Conservation (phyloP, 148 eudicot genomes). For the Vaccinium macrocarpon region DNA sequence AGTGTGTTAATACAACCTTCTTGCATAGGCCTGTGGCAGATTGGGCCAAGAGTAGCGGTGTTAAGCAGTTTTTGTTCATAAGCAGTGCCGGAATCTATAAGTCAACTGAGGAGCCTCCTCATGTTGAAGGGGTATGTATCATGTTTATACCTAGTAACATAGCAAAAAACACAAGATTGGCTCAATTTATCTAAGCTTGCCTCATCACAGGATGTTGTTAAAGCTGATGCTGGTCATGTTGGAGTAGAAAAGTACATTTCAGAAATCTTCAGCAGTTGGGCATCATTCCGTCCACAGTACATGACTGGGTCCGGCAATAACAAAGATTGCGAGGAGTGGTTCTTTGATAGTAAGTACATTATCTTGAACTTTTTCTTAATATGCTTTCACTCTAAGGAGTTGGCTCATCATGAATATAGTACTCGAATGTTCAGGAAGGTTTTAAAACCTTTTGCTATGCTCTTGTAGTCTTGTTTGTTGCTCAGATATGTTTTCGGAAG, state of each 20-base stretch:
- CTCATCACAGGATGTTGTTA: constrained; percentile 64
- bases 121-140: constrained; percentile 80
- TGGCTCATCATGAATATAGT: background rate
- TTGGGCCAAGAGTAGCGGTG: constrained; percentile 87
- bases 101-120: constrained; percentile 91
- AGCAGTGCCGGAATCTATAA: constrained; percentile 98
- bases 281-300: constrained; percentile 84
- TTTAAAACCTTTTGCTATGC: background rate
- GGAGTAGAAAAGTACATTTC: constrained; percentile 76
- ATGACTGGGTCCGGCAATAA: constrained; percentile 97
- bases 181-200: background rate
- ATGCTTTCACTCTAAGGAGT: background rate
- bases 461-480: no score
- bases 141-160: background rate
- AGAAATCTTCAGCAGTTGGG: constrained; percentile 61
- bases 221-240: constrained; percentile 81
- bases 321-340: constrained; percentile 99
- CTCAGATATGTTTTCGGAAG: background rate
- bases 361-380: background rate
- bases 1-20: constrained; percentile 13
- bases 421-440: background rate
- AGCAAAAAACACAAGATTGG: background rate
- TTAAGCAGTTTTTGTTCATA: constrained; percentile 67
- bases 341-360: constrained; percentile 74
- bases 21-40: constrained; percentile 79